Evolutionary conservation across 179 eudicot genomes (phyloP), one percentile per base, ranked within the genome.

Genomic region (Heliamphora pulchella): DNA sequence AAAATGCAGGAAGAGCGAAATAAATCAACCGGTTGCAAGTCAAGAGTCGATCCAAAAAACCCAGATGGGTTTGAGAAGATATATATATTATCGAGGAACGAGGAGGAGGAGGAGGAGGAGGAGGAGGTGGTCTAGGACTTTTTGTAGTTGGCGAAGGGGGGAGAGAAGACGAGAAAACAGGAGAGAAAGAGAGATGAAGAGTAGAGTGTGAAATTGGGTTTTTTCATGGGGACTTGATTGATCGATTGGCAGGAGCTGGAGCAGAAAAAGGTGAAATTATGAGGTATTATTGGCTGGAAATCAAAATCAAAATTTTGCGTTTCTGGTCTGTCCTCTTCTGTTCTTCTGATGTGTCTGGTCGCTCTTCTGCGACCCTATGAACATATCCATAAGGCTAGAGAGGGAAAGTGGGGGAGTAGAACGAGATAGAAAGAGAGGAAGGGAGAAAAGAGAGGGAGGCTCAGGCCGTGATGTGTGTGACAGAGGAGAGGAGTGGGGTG

Each of bases 181-280:
- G 10, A 0, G 11, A 46, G 61, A 11, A 43, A 47, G 2, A 2
- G 5, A 14, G n/a, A 51, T 41, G 8, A 22, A 70, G 75, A 8
- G 31, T 75, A 73, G 79, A 63, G 72, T 41, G 82, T 67, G 54
- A 51, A n/a, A 14, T 44, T 51, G 15, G 58, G 41, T 31, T 74
- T 58, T 63, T 83, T 77, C 81, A 64, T 81, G 61, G 86, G 89
- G 86, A 84, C 82, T 88, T 84, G 82, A 65, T 77, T 63, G 82
- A 86, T 80, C 82, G 75, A 63, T 65, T 61, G 54, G 80, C 80
- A 74, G 72, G 13, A 74, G 10, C 31, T n/a, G 13, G 71, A 43
- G 1, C 13, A 54, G 47, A 20, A 9, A 9, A 55, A 79, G 57
- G 73, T 17, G 11, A 65, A 80, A 57, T 66, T 58, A 62, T 72